Evolutionary conservation across 768 basidiomycete species (phyloP).

Genomic region (Lactarius psammicola): DNA sequence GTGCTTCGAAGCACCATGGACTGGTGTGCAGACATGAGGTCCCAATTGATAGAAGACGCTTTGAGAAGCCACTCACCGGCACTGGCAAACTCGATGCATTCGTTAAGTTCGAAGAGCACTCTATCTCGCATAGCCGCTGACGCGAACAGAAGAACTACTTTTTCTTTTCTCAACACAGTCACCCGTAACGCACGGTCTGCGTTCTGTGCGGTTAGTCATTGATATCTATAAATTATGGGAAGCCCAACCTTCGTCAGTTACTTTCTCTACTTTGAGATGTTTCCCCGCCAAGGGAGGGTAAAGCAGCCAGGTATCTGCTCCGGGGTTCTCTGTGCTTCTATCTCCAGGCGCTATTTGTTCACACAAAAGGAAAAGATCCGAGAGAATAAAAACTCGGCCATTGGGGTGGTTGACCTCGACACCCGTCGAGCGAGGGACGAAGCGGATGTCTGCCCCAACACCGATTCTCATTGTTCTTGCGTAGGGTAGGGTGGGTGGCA

Average conservation of each 20-base stretch:
- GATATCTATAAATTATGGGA: conserved; percentile 1
- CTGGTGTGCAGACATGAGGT: conserved; percentile 9
- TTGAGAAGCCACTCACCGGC: conserved; percentile 51
- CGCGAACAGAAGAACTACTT: conserved; percentile 61
- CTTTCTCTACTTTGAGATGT: conserved; percentile 71
- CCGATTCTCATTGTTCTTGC: conserved; percentile 74
- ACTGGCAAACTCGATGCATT: conserved; percentile 81
- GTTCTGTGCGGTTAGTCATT: conserved; percentile 19
- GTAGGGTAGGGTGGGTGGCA: conserved; percentile 74
- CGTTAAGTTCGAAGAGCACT: conserved; percentile 68
- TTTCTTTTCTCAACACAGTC: conserved; percentile 86
- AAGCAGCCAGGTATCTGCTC: conserved; percentile 84
- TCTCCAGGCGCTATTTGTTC: conserved; percentile 65
- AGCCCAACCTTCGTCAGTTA: conserved; percentile 56
- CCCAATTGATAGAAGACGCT: not conserved
- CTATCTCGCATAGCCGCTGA: conserved; percentile 58
- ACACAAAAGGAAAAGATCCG: conserved; percentile 89
- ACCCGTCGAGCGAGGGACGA: conserved; percentile 74
- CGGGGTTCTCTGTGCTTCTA: conserved; percentile 55
- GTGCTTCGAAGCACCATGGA: conserved; percentile 48
- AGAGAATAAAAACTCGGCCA: conserved; percentile 87
- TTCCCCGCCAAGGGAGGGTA: conserved; percentile 97
- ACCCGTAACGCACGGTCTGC: conserved; percentile 73
- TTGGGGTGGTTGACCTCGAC: conserved; percentile 68
- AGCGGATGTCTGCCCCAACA: conserved; percentile 66